A percentile compares a stretch with the other conserved stretches of the same genome.
These are phyloP conservation scores for Cucurbita ficifolia DNA, from an alignment of 306 rosid species.

Conservation along the genomic window DNA sequence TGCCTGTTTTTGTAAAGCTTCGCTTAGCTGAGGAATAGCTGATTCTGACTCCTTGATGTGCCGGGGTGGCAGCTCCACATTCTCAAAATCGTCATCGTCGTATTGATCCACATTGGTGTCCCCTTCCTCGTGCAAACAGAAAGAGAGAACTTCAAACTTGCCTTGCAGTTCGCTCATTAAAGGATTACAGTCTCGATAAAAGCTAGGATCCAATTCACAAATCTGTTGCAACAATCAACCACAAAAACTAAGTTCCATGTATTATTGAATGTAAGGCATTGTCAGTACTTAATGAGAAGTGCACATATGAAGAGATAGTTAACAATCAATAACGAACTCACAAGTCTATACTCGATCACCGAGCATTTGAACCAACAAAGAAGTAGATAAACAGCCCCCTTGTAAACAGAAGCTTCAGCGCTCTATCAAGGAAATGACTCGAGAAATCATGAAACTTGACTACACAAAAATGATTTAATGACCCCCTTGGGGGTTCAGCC, in stretches of 20 bases:
- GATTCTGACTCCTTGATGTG: constrained; percentile 28
- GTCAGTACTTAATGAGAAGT: not conserved
- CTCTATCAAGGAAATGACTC: not conserved
- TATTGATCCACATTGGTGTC: constrained; percentile 55
- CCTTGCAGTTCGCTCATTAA: constrained; percentile 49
- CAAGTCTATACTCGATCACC: not conserved
- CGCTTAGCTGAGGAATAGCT: constrained; percentile 31
- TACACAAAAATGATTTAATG: not conserved
- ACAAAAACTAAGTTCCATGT: not conserved
- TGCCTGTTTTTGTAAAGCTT: constrained; percentile 49
- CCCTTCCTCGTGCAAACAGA: constrained; percentile 61
- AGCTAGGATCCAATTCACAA: constrained; percentile 80
- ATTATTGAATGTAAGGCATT: not conserved
- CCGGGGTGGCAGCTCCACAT: constrained; percentile 4
- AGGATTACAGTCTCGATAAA: constrained; percentile 68
- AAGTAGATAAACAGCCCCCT: not conserved
- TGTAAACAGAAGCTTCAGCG: not conserved
- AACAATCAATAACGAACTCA: not conserved
- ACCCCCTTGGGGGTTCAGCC: too few relatives aligned
- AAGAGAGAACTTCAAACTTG: constrained; percentile 78
- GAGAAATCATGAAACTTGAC: not conserved
- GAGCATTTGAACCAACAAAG: not conserved
- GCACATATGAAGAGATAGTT: not conserved
- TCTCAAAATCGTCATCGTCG: constrained; percentile 43
- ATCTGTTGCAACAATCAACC: constrained; percentile 16